phyloP scores from a whole-genome alignment of 495 filamentous ascomycete genomes.

The Aspergillus panamensis region DNA sequence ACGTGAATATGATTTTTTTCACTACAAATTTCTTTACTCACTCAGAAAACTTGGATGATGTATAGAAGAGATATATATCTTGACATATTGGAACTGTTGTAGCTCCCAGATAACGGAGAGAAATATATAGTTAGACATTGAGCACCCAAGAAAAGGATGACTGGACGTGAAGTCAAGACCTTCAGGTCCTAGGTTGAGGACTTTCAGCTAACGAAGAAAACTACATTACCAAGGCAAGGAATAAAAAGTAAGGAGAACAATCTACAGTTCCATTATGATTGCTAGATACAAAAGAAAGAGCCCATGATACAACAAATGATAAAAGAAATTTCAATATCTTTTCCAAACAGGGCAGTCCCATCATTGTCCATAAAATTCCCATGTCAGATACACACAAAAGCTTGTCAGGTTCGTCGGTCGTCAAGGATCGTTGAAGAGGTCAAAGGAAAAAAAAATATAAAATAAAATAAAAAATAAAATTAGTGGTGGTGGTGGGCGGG shows the following conservation, averaged over 20 bases:
- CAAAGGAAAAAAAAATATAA: neutral
- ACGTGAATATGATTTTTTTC: neutral
- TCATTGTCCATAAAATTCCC: conserved; percentile 21
- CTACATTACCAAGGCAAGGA: neutral
- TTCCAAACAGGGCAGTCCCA: conserved; percentile 22
- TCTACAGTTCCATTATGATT: conserved; percentile 22
- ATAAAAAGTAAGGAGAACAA: conserved; percentile 7
- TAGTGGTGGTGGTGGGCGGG: neutral
- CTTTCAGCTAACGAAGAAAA: neutral
- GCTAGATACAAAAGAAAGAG: conserved; percentile 26
- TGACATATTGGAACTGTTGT: too few species aligned
- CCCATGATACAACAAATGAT: conserved; percentile 20
- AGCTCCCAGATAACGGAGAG: too few species aligned
- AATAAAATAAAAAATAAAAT: neutral
- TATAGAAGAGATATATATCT: too few species aligned
- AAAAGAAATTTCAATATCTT: conserved; percentile 7
- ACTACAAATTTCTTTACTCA: neutral
- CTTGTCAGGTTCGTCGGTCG: conserved; percentile 19
- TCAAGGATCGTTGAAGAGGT: conserved; percentile 21
- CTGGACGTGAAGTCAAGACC: too few species aligned
- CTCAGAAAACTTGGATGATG: too few species aligned
- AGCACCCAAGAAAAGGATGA: too few species aligned
- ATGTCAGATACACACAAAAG: conserved; percentile 21
- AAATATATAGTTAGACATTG: too few species aligned
- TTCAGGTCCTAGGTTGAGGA: too few species aligned